These are phyloP conservation scores for Neurospora intermedia DNA, from an alignment of 495 filamentous ascomycete genomes.

Conservation along the genomic window DNA sequence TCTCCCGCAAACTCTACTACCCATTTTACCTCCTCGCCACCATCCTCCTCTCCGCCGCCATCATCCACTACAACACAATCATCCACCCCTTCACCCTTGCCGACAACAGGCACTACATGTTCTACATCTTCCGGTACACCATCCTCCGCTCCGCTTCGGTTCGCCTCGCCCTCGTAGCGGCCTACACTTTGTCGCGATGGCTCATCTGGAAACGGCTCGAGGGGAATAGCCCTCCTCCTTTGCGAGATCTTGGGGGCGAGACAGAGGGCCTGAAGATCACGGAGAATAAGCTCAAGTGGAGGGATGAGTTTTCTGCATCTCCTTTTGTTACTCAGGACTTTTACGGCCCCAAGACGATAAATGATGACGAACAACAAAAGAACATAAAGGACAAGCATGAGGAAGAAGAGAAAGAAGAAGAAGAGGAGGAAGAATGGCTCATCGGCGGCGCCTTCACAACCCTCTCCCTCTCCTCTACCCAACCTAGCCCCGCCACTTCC, in stretches of 20 bases:
- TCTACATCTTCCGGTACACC: constrained; percentile 87
- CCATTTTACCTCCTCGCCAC: constrained; percentile 15
- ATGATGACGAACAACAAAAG: background rate
- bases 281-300: background rate
- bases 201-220: constrained; percentile 46
- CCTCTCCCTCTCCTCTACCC: background rate
- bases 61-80: constrained; percentile 77
- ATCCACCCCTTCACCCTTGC: constrained; percentile 94
- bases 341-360: background rate
- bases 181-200: constrained; percentile 44
- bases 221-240: background rate
- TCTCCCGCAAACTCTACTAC: constrained; percentile 11
- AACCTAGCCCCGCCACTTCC: background rate
- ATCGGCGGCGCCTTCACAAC: background rate
- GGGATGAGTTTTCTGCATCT: background rate
- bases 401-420: too few relatives aligned
- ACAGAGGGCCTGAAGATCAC: background rate
- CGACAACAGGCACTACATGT: constrained; percentile 93
- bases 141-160: constrained; percentile 50
- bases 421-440: background rate
- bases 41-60: constrained; percentile 21
- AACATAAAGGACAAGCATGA: background rate
- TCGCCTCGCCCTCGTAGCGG: constrained; percentile 55
- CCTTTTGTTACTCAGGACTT: background rate
- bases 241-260: background rate